Conservation (phyloP, 2,329 filamentous ascomycete species). For the Fusarium secorum region DNA sequence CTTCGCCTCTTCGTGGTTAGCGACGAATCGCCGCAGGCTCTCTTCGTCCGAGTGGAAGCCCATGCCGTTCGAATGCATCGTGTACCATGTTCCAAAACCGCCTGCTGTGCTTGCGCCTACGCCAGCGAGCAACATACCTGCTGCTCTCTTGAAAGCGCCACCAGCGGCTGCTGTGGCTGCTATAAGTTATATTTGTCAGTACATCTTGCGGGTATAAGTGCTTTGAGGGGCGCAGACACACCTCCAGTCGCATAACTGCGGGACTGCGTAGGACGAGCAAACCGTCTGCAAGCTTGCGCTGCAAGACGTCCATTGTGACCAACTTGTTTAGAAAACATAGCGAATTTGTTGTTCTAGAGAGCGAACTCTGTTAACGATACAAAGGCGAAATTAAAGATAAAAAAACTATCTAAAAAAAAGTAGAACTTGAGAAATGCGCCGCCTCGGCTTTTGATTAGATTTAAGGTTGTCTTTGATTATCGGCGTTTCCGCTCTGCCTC, state of each 20-base stretch:
- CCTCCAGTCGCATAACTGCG: slow-evolving; percentile 43
- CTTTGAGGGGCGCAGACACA: slow-evolving; percentile 21
- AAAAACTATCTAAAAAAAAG: neutral
- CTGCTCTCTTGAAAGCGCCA: slow-evolving; percentile 36
- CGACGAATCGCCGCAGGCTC: slow-evolving; percentile 71
- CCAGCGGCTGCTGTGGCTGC: slow-evolving; percentile 26
- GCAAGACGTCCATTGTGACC: slow-evolving; percentile 38
- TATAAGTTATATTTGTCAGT: slow-evolving; percentile 19
- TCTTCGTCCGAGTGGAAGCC: slow-evolving; percentile 69
- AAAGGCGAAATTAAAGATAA: neutral
- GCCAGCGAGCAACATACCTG: slow-evolving; percentile 42
- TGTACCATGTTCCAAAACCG: slow-evolving; percentile 49
- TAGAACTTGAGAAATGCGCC: slow-evolving; percentile 5
- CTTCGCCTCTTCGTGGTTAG: slow-evolving; percentile 59
- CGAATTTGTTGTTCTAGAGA: neutral
- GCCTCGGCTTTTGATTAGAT: slow-evolving; percentile 23
- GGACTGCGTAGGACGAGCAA: slow-evolving; percentile 25
- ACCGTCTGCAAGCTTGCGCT: slow-evolving; percentile 35
- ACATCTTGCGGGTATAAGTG: slow-evolving; percentile 7
- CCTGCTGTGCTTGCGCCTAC: slow-evolving; percentile 45
- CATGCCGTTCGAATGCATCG: slow-evolving; percentile 47
- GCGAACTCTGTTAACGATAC: neutral
- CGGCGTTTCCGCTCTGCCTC: slow-evolving; percentile 34
- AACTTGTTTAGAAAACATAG: slow-evolving; percentile 39
- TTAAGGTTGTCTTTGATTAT: slow-evolving; percentile 23